Base-by-base conservation (phyloP, 176 grass and related monocot species). In the Oryza rufipogon region DNA sequence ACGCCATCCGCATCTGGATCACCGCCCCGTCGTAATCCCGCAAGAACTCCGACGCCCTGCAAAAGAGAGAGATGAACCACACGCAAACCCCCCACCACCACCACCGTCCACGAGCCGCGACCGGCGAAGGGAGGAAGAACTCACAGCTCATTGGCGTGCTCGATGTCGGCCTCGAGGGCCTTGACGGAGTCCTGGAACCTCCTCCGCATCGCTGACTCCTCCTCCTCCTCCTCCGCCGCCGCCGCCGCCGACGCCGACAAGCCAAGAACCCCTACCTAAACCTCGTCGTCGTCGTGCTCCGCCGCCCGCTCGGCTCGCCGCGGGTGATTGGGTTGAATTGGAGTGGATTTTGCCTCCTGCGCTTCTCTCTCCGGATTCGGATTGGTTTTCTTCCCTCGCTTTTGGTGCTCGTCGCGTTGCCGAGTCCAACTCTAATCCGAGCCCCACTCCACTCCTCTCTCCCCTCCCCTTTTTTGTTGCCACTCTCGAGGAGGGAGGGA, bases 1-100 rank as follows among this genome's bases (percentile, higher is more conserved):
- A 92, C 17, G 91, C 87, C 84, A 92, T 71, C 76, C 87, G 84
- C 91, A 92, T 92, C 91, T 92, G 91, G 33, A 92, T 83, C 28
- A 89, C 67, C 4, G 91, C 85, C 9, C 84, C 91, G 41, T 89
- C 91, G 67, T 92, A 87, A 68, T 89, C 91, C 11, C 84, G 65
- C 72, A 87, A 47, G 58, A 89, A 87, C 48, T 86, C 70, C 32
- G 84, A 86, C 51, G 91, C 87, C 80, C 91, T 92, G 80, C 65
- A 25, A 20, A 7, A 44, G 42, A 44, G 42, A 44, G 41, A 42
- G 41, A 36, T 36, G 9, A 10, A 44, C 39, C 52, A 56, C 30
- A 32, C 30, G 30, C 30, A 32, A 32, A 32, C 30, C 30, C 30
- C 30, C 30, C 0, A 12, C 46, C 33, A 51, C 15, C 49, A 6